phyloP scores from a whole-genome alignment of 2,329 filamentous ascomycete species.

The Claviceps spartinae region DNA sequence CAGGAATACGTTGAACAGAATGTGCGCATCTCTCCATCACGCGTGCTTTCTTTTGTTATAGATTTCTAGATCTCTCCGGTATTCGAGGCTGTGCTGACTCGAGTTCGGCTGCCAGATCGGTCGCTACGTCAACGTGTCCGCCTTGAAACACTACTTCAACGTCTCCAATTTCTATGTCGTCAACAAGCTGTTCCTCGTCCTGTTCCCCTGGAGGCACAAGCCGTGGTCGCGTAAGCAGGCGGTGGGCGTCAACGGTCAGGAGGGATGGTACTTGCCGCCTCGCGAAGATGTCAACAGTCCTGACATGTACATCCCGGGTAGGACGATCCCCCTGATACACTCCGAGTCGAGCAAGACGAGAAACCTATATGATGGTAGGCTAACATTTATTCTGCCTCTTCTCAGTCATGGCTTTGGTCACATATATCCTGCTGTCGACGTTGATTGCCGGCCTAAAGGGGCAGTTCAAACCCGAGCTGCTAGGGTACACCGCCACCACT shows the following conservation, averaged over 20 bases:
- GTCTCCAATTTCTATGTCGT: constrained; percentile 95
- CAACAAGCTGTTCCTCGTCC: constrained; percentile 81
- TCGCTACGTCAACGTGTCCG: constrained; percentile 78
- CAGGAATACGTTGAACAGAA: constrained; percentile 95
- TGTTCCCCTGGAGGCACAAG: constrained; percentile 96
- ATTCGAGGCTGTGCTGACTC: constrained; percentile 7
- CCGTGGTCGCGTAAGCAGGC: constrained; percentile 90
- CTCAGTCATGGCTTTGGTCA: constrained; percentile 82
- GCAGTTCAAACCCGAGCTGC: constrained; percentile 83
- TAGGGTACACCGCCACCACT: constrained; percentile 77
- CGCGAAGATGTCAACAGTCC: constrained; percentile 94
- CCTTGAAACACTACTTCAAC: constrained; percentile 98
- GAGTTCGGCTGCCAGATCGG: constrained; percentile 29
- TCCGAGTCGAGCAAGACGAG: background rate
- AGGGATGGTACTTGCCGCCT: constrained; percentile 74
- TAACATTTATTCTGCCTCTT: no score
- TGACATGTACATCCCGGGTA: constrained; percentile 91
- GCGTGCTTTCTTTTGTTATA: background rate
- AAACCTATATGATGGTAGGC: no score
- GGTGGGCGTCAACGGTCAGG: constrained; percentile 53
- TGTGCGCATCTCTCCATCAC: constrained; percentile 36
- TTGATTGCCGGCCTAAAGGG: constrained; percentile 80
- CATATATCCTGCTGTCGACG: constrained; percentile 89
- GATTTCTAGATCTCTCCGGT: no score
- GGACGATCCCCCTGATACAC: constrained; percentile 7